These are phyloP conservation scores for Vicia sativa DNA, from an alignment of 306 rosid genomes.

Conservation along the genomic window DNA sequence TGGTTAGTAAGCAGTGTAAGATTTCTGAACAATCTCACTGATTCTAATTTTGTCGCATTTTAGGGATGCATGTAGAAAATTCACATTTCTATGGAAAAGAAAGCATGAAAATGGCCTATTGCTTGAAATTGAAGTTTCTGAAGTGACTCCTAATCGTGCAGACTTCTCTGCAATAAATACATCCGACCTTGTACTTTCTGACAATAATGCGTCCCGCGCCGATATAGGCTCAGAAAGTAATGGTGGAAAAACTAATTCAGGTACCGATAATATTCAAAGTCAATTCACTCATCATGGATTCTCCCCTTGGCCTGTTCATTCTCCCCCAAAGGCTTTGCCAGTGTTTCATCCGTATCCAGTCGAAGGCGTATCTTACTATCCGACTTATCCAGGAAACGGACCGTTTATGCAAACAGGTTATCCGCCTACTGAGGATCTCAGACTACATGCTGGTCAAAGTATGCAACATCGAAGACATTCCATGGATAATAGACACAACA, in stretches of 20 bases:
- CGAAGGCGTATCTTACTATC: conserved; percentile 87
- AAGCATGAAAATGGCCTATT: conserved; percentile 94
- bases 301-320: conserved; percentile 84
- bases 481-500: conserved; percentile 58
- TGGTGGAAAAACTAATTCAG: conserved; percentile 60
- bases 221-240: conserved; percentile 57
- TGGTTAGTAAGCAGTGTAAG: not conserved
- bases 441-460: conserved; percentile 51
- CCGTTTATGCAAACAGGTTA: conserved; percentile 61
- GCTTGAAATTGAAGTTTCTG: conserved; percentile 83
- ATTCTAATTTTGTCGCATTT: conserved; percentile 33
- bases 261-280: conserved; percentile 70
- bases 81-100: conserved; percentile 72
- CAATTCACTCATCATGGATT: conserved; percentile 73
- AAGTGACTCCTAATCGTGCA: conserved; percentile 51
- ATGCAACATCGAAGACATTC: conserved; percentile 69
- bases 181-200: conserved; percentile 62
- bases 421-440: conserved; percentile 60
- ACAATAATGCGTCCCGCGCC: conserved; percentile 19
- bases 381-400: conserved; percentile 62
- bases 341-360: conserved; percentile 73
- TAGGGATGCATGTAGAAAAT: conserved; percentile 81
- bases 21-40: conserved; percentile 20
- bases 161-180: conserved; percentile 64
- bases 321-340: conserved; percentile 67